Evolutionary conservation across 2,329 filamentous ascomycete species (phyloP).

Genomic region (Pseudogymnoascus sp.): DNA sequence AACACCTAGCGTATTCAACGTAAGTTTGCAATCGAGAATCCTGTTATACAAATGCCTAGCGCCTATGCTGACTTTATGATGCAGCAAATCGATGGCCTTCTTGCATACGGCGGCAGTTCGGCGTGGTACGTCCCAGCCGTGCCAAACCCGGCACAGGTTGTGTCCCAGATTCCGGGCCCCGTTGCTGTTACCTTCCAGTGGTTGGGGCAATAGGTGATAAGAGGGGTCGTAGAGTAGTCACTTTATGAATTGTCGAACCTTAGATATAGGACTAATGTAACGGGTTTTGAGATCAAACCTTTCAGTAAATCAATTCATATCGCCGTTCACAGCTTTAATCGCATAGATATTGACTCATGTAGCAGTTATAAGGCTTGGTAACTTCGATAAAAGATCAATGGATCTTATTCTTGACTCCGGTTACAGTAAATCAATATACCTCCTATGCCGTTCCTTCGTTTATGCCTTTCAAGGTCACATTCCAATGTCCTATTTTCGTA

Average conservation of each 20-base stretch:
- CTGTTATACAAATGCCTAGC: neutral
- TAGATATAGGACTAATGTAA: neutral
- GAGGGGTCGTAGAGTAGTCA: neutral
- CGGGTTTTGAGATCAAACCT: neutral
- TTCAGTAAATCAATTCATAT: neutral
- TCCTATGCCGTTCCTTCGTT: too few species aligned
- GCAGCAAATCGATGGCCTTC: neutral
- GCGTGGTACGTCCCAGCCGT: conserved; percentile 18
- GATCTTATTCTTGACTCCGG: neutral
- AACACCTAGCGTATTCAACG: neutral
- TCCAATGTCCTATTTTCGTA: too few species aligned
- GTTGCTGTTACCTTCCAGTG: conserved; percentile 18
- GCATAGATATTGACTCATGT: neutral
- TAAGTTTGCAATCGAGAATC: conserved; percentile 30
- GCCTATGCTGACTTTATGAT: neutral
- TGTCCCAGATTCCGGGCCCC: conserved; percentile 11
- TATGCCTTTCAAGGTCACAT: too few species aligned
- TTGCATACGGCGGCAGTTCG: conserved; percentile 14
- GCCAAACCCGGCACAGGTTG: conserved; percentile 12
- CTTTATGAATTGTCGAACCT: neutral
- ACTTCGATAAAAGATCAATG: neutral
- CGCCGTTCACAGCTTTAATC: neutral
- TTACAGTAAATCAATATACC: too few species aligned
- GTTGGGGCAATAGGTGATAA: conserved; percentile 4
- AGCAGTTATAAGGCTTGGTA: neutral